Evolutionary conservation across 176 grass and related monocot genomes (phyloP).

Genomic region (Musa beccarii): DNA sequence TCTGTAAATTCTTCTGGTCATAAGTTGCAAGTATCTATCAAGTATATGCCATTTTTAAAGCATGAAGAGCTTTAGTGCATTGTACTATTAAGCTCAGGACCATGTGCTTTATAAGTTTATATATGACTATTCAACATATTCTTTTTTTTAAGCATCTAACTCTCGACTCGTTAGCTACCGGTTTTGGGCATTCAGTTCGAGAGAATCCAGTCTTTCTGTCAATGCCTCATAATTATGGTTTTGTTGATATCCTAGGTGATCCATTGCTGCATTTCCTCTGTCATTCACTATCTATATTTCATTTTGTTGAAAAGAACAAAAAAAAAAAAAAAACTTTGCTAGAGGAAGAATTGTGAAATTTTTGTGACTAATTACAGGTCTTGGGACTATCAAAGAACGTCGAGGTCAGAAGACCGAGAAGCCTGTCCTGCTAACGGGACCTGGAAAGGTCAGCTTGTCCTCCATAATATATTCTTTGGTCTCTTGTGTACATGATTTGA

Average conservation of each 20-base stretch:
- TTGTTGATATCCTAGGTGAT: neutral
- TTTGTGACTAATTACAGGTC: constrained; percentile 32
- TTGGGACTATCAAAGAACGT: constrained; percentile 59
- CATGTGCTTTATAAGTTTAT: too few relatives aligned
- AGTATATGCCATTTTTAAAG: too few relatives aligned
- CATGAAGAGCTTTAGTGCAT: too few relatives aligned
- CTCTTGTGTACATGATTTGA: neutral
- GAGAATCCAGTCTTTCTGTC: neutral
- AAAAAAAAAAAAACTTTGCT: too few relatives aligned
- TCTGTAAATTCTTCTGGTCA: too few relatives aligned
- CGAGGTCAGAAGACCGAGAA: constrained; percentile 72
- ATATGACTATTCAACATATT: too few relatives aligned
- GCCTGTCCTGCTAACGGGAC: constrained; percentile 69
- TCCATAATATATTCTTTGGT: neutral
- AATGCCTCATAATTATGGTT: too few relatives aligned
- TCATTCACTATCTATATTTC: neutral
- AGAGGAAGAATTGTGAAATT: neutral
- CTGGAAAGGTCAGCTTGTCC: constrained; percentile 60
- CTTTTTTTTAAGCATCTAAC: neutral
- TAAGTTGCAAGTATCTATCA: too few relatives aligned
- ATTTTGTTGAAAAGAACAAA: neutral
- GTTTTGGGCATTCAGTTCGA: neutral
- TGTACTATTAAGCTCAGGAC: too few relatives aligned
- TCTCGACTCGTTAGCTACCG: too few relatives aligned
- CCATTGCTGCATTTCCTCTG: neutral